Conservation (phyloP, 192 early-diverging fungal genomes). For the Mortierella antarctica region DNA sequence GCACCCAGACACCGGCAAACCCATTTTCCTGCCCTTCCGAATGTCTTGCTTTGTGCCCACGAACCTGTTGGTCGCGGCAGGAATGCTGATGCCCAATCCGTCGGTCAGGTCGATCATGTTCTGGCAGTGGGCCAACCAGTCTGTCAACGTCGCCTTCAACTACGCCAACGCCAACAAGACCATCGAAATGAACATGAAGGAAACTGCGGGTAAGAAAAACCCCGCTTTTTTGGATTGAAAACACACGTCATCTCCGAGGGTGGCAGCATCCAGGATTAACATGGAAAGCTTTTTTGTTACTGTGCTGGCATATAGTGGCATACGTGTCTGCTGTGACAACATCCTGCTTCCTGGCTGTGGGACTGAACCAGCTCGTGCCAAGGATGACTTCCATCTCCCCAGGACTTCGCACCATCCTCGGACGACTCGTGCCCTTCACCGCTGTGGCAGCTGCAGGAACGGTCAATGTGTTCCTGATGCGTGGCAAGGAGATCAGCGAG, state of each 20-base stretch:
- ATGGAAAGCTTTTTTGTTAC: background rate
- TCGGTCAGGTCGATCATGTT: slow-evolving; percentile 70
- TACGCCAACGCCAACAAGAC: slow-evolving; percentile 88
- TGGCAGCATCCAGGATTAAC: background rate
- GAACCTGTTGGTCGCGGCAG: slow-evolving; percentile 83
- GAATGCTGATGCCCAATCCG: slow-evolving; percentile 88
- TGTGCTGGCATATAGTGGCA: slow-evolving; percentile 61
- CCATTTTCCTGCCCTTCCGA: slow-evolving; percentile 81
- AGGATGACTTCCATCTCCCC: slow-evolving; percentile 61
- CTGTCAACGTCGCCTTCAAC: slow-evolving; percentile 87
- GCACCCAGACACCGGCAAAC: slow-evolving; percentile 86
- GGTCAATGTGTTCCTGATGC: slow-evolving; percentile 86
- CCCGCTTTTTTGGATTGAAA: no score
- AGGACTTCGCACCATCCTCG: slow-evolving; percentile 51
- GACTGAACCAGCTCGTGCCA: slow-evolving; percentile 73
- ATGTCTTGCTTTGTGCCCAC: slow-evolving; percentile 90
- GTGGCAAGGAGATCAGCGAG: slow-evolving; percentile 82
- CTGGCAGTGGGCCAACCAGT: slow-evolving; percentile 88
- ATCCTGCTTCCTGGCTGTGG: slow-evolving; percentile 80
- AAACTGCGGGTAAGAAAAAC: slow-evolving; percentile 71
- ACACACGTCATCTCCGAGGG: no score
- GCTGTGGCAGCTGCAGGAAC: slow-evolving; percentile 87
- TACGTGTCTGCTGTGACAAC: slow-evolving; percentile 81
- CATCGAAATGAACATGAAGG: slow-evolving; percentile 74
- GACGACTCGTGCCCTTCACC: slow-evolving; percentile 74